phyloP scores from a whole-genome alignment of 2,329 filamentous ascomycete species.

The Epicoccum nigrum region DNA sequence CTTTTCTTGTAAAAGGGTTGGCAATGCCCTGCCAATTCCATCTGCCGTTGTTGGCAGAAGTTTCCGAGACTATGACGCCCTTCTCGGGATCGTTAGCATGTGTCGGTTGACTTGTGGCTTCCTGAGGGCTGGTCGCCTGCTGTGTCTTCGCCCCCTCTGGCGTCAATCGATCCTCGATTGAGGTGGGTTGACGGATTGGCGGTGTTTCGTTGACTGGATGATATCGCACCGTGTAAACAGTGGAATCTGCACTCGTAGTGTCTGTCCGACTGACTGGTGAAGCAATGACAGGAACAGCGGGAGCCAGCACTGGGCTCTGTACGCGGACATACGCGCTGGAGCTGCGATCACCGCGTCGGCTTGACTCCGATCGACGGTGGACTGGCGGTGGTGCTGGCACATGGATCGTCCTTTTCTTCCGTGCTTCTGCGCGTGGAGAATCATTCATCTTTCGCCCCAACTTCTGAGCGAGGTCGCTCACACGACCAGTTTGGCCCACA shows the following conservation, averaged over 20 bases:
- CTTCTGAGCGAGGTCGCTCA: constrained; percentile 38
- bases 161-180: constrained; percentile 25
- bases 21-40: constrained; percentile 58
- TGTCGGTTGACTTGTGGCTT: constrained; percentile 14
- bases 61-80: constrained; percentile 22
- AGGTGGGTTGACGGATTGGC: constrained; percentile 22
- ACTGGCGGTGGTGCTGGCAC: constrained; percentile 42
- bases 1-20: constrained; percentile 64
- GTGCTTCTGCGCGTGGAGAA: constrained; percentile 34
- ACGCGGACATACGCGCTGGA: constrained; percentile 40
- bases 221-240: constrained; percentile 68
- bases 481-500: constrained; percentile 32
- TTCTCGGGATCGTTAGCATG: constrained; percentile 40
- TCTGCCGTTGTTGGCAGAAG: constrained; percentile 25
- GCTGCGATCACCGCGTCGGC: constrained; percentile 28
- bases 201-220: constrained; percentile 59
- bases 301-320: constrained; percentile 50
- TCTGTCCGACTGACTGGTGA: constrained; percentile 66
- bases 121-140: constrained; percentile 6
- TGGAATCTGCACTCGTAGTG: constrained; percentile 67
- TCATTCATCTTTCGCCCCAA: constrained; percentile 37
- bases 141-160: constrained; percentile 12
- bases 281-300: constrained; percentile 51
- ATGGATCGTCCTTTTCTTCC: constrained; percentile 41
- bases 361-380: constrained; percentile 36